A percentile compares a stretch with the other conserved stretches of the same genome.
phyloP scores from a whole-genome alignment of 108 stramenopile species.

The Schizochytrium sp. region DNA sequence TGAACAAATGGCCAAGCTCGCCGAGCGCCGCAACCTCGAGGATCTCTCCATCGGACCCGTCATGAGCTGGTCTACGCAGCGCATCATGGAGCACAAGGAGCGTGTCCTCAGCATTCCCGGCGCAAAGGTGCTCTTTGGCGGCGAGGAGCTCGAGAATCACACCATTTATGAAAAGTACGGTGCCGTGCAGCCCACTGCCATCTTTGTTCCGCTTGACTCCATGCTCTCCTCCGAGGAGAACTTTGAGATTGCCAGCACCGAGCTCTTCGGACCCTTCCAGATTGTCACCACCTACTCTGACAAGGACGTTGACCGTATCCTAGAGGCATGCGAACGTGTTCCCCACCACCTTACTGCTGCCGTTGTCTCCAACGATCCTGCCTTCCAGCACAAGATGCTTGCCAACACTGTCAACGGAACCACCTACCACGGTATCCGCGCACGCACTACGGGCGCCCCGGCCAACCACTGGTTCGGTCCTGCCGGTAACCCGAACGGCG shows the following conservation, averaged over 20 bases:
- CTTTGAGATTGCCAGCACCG: slow-evolving; percentile 68
- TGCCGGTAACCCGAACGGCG: slow-evolving; percentile 75
- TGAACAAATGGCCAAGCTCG: slow-evolving; percentile 64
- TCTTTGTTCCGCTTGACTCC: slow-evolving; percentile 80
- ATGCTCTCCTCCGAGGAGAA: slow-evolving; percentile 68
- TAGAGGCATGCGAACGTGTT: slow-evolving; percentile 82
- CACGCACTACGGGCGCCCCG: slow-evolving; percentile 95
- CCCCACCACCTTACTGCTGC: slow-evolving; percentile 92
- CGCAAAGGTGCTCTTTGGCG: slow-evolving; percentile 80
- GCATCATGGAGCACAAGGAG: slow-evolving; percentile 68
- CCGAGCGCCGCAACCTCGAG: slow-evolving; percentile 62
- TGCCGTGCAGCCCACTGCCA: slow-evolving; percentile 90
- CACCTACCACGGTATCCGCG: slow-evolving; percentile 85
- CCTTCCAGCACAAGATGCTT: slow-evolving; percentile 70
- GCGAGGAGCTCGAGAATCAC: slow-evolving; percentile 64
- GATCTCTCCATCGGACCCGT: slow-evolving; percentile 88
- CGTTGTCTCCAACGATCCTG: slow-evolving; percentile 81
- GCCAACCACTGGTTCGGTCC: slow-evolving; percentile 99
- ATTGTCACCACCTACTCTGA: slow-evolving; percentile 79
- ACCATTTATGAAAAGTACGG: slow-evolving; percentile 81
- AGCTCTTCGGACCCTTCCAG: slow-evolving; percentile 95
- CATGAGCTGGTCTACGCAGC: slow-evolving; percentile 74
- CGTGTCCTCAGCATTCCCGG: slow-evolving; percentile 65
- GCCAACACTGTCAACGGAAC: slow-evolving; percentile 93
- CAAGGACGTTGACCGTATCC: slow-evolving; percentile 58